phyloP scores from a whole-genome alignment of 805 yeast genomes.

The Ogataea dorogensis region DNA sequence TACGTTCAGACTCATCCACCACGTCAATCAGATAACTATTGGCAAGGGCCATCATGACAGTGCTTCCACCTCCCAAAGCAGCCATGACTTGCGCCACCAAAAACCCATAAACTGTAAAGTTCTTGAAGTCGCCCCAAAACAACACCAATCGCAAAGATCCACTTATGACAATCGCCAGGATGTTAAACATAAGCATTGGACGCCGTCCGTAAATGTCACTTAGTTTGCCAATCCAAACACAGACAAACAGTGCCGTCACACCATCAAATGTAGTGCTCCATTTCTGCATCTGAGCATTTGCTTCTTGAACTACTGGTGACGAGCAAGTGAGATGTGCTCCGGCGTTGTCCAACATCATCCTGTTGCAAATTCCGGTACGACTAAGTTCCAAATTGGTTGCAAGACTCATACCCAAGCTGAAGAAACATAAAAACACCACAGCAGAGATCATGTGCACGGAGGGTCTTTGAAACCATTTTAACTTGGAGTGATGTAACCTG shows the following conservation, averaged over 20 bases:
- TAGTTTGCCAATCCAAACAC: constrained; percentile 60
- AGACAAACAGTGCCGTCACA: constrained; percentile 46
- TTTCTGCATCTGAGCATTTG: constrained; percentile 50
- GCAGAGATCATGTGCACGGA: constrained; percentile 49
- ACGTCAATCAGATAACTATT: constrained; percentile 77
- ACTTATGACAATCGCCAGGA: constrained; percentile 17
- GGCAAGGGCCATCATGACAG: constrained; percentile 53
- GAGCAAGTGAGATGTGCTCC: constrained; percentile 32
- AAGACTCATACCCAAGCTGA: constrained; percentile 39
- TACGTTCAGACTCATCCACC: constrained; percentile 58
- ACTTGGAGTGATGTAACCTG: constrained; percentile 34
- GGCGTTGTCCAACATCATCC: constrained; percentile 19
- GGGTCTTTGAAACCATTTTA: constrained; percentile 59
- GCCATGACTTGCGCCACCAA: constrained; percentile 45
- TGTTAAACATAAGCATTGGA: constrained; percentile 39
- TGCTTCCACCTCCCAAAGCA: constrained; percentile 61
- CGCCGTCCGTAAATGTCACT: constrained; percentile 68
- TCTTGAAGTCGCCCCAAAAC: constrained; percentile 21
- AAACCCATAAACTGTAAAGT: constrained; percentile 37
- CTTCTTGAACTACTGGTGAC: constrained; percentile 40
- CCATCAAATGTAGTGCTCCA: constrained; percentile 42
- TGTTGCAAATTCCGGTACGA: constrained; percentile 41
- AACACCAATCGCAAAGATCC: constrained; percentile 16
- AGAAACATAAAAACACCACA: constrained; percentile 41
- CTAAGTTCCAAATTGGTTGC: constrained; percentile 38